Evolutionary conservation across 164 flowering plant species (phyloP).

Genomic region (Nymphaea colorata): DNA sequence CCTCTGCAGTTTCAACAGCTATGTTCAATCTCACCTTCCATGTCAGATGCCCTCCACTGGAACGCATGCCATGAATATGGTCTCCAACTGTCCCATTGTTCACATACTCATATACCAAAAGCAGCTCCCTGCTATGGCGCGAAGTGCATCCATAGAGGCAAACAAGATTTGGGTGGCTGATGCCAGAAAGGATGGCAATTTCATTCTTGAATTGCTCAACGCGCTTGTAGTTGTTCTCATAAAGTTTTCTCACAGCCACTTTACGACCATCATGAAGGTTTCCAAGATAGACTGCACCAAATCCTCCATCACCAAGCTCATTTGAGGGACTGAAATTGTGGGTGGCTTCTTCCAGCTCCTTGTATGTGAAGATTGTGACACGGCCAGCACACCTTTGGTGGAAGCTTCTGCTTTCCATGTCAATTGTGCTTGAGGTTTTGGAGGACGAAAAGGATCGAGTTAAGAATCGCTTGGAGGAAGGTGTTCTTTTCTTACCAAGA

Average conservation of each 20-base stretch:
- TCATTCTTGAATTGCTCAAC: slow-evolving; percentile 4
- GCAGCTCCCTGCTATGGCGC: not conserved
- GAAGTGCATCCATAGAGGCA: slow-evolving; percentile 2
- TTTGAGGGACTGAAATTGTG: slow-evolving; percentile 25
- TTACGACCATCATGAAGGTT: not conserved
- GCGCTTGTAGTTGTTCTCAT: not conserved
- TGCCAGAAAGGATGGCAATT: not conserved
- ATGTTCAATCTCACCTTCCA: not conserved
- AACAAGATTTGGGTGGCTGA: slow-evolving; percentile 1
- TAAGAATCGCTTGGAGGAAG: too few species aligned
- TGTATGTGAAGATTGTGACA: slow-evolving; percentile 27
- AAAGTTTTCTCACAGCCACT: not conserved
- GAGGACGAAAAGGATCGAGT: too few species aligned
- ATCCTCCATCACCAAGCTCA: slow-evolving; percentile 83
- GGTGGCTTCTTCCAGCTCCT: slow-evolving; percentile 51
- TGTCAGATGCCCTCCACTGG: not conserved
- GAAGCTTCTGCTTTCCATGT: too few species aligned
- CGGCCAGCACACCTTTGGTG: too few species aligned
- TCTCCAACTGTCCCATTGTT: slow-evolving; percentile 1
- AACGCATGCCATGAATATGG: not conserved
- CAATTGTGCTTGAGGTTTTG: too few species aligned
- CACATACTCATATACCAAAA: not conserved
- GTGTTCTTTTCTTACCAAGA: too few species aligned
- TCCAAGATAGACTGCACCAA: slow-evolving; percentile 51
- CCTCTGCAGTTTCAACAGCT: not conserved